phyloP scores from a whole-genome alignment of 768 basidiomycete species.

The Russula ochroleuca region DNA sequence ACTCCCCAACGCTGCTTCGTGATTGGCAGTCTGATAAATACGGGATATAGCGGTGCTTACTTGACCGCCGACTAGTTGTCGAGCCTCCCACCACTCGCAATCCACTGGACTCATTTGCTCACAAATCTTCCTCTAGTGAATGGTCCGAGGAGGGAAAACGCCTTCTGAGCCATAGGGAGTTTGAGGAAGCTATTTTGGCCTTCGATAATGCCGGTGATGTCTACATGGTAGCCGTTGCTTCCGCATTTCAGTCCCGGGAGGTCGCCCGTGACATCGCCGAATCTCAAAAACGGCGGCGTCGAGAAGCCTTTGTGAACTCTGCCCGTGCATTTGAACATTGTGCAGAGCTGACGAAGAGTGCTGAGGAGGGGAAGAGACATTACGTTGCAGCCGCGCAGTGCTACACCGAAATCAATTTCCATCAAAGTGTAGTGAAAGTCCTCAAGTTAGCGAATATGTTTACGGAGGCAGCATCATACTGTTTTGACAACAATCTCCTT shows the following conservation, averaged over 20 bases:
- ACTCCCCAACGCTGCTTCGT: constrained; percentile 34
- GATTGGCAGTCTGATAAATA: background rate
- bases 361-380: background rate
- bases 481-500: constrained; percentile 21
- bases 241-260: constrained; percentile 8
- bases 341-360: background rate
- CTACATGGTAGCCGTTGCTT: constrained; percentile 7
- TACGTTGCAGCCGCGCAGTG: constrained; percentile 14
- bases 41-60: constrained; percentile 3
- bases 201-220: constrained; percentile 14
- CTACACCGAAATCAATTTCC: constrained; percentile 8
- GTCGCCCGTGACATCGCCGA: constrained; percentile 12
- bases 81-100: background rate
- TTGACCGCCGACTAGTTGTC: constrained; percentile 4
- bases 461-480: constrained; percentile 21
- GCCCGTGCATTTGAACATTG: constrained; percentile 7
- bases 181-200: constrained; percentile 16
- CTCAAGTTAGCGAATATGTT: constrained; percentile 13
- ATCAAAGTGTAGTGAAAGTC: constrained; percentile 5
- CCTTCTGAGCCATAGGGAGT: constrained; percentile 6
- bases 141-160: constrained; percentile 18
- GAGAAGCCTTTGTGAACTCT: constrained; percentile 8
- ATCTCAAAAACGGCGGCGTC: background rate
- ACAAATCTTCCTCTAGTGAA: constrained; percentile 7
- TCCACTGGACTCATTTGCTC: constrained; percentile 8